These are phyloP conservation scores for Torrubiellomyces zombiae DNA, from an alignment of 2,329 filamentous ascomycete species.

Conservation along the genomic window DNA sequence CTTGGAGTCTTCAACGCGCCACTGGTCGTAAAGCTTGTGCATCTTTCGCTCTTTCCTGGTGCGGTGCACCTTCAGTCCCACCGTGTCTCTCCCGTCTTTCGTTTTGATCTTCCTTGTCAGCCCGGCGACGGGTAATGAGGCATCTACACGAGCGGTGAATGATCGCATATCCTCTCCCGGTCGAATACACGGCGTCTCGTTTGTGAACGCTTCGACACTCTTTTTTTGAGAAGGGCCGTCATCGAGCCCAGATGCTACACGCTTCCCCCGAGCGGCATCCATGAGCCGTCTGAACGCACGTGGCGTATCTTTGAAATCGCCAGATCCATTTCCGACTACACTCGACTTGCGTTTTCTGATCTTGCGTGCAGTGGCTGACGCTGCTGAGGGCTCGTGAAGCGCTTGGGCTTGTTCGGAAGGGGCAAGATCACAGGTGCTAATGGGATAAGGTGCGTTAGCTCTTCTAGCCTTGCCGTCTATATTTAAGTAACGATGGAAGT, in stretches of 20 bases:
- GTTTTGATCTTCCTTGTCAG: constrained; percentile 43
- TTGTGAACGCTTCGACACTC: constrained; percentile 9
- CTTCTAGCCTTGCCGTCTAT: not conserved
- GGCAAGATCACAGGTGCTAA: constrained; percentile 30
- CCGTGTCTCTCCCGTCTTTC: constrained; percentile 43
- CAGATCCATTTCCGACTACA: constrained; percentile 26
- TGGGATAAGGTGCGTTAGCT: constrained; percentile 8
- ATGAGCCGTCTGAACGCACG: constrained; percentile 77
- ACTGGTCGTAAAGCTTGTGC: constrained; percentile 65
- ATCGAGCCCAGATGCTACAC: constrained; percentile 48
- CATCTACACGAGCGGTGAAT: constrained; percentile 70
- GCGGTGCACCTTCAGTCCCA: constrained; percentile 48
- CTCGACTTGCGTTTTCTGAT: constrained; percentile 26
- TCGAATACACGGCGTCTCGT: constrained; percentile 48
- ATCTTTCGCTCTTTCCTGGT: constrained; percentile 79
- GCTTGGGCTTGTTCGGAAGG: constrained; percentile 31
- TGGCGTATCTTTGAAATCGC: constrained; percentile 64
- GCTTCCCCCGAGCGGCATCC: constrained; percentile 49
- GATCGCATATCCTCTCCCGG: constrained; percentile 73
- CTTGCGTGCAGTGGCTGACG: constrained; percentile 13
- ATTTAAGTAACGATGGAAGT: constrained; percentile 1
- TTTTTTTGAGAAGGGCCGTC: too few relatives aligned
- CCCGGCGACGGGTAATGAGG: constrained; percentile 59
- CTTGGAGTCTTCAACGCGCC: constrained; percentile 49
- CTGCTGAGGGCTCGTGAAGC: constrained; percentile 26